Conservation (phyloP, 2,329 filamentous ascomycete genomes). For the Ophiocordyceps australis region DNA sequence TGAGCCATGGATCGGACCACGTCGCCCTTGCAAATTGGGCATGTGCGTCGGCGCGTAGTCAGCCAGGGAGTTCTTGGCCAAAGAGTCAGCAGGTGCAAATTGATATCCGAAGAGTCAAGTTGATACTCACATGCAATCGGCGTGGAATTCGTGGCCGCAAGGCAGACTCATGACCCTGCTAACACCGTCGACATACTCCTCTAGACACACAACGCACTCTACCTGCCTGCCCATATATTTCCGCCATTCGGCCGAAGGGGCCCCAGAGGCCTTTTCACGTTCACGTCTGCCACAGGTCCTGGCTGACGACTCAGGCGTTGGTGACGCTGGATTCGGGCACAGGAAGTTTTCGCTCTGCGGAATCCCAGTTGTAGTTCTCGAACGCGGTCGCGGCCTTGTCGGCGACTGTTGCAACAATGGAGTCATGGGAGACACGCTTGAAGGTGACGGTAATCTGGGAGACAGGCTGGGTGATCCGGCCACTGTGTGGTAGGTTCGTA, state of each 20-base stretch:
- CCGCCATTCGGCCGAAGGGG: slow-evolving; percentile 35
- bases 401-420: slow-evolving; percentile 52
- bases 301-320: slow-evolving; percentile 15
- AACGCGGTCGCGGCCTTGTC: slow-evolving; percentile 39
- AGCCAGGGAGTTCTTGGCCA: slow-evolving; percentile 86
- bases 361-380: slow-evolving; percentile 44
- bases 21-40: slow-evolving; percentile 95
- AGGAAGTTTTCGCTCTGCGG: slow-evolving; percentile 28
- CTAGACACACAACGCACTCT: slow-evolving; percentile 91
- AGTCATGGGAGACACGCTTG: slow-evolving; percentile 53
- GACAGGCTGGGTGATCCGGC: slow-evolving; percentile 35
- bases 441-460: slow-evolving; percentile 41
- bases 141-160: slow-evolving; percentile 96
- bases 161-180: slow-evolving; percentile 93
- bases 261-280: slow-evolving; percentile 27
- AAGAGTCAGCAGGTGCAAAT: background rate
- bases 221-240: slow-evolving; percentile 52
- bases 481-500: slow-evolving; percentile 87
- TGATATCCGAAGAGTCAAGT: background rate
- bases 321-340: slow-evolving; percentile 21
- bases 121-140: slow-evolving; percentile 85
- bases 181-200: slow-evolving; percentile 90
- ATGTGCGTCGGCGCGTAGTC: slow-evolving; percentile 87
- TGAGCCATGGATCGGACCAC: slow-evolving; percentile 57
- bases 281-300: slow-evolving; percentile 14